phyloP scores from a whole-genome alignment of 345 rosid genomes.

The Combretum micranthum region DNA sequence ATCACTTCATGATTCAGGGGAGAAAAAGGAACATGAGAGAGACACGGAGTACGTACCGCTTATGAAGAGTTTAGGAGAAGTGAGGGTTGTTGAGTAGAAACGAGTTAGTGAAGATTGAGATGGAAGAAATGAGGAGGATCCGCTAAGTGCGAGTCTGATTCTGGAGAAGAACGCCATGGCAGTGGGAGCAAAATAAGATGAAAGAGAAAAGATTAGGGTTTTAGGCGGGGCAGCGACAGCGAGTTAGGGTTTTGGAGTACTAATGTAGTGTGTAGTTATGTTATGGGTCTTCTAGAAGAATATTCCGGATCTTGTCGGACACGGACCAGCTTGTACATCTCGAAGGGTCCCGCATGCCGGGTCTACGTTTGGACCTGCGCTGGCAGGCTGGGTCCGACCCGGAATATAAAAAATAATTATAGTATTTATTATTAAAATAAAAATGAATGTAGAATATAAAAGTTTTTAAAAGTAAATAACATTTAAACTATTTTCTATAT shows the following conservation, averaged over 20 bases:
- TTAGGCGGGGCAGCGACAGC: not conserved
- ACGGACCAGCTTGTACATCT: too few species aligned
- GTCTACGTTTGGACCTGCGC: too few species aligned
- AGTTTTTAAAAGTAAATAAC: too few species aligned
- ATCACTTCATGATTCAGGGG: not conserved
- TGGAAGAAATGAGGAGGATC: slow-evolving; percentile 24
- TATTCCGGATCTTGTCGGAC: too few species aligned
- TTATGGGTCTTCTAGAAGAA: too few species aligned
- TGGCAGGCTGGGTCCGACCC: too few species aligned
- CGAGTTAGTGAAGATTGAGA: slow-evolving; percentile 29
- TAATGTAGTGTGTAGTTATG: too few species aligned
- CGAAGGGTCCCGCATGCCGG: too few species aligned
- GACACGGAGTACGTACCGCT: slow-evolving; percentile 40
- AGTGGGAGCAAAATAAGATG: not conserved
- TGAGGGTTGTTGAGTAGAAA: slow-evolving; percentile 43
- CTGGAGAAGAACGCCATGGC: slow-evolving; percentile 54
- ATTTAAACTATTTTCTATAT: too few species aligned
- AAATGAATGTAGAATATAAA: too few species aligned
- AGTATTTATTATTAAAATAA: too few species aligned
- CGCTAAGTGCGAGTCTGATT: slow-evolving; percentile 34
- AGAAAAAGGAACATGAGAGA: not conserved
- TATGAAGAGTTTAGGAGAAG: slow-evolving; percentile 76
- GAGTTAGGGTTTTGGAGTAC: not conserved
- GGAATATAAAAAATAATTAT: too few species aligned
- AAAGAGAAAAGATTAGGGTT: not conserved